Percentiles rank a stretch among this genome's conserved stretches.
Evolutionary conservation across 192 early-diverging fungal species (phyloP).

Genomic region (Coemansia erecta): DNA sequence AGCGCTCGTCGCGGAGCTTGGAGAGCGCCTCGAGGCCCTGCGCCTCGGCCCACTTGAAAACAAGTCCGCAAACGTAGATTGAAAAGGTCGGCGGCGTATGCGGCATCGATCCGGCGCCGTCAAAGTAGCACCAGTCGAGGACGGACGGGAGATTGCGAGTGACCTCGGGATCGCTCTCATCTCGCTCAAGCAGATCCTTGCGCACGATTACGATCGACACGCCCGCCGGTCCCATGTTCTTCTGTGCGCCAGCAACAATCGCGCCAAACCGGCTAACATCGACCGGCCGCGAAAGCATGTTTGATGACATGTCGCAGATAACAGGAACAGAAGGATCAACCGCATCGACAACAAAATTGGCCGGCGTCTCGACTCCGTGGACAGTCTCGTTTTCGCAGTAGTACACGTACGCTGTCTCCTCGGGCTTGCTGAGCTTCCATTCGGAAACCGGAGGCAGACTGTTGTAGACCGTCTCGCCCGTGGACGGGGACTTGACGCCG

Average conservation of each 20-base stretch:
- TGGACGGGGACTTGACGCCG: slow-evolving; percentile 59
- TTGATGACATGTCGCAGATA: slow-evolving; percentile 90
- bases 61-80: slow-evolving; percentile 86
- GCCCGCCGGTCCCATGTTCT: slow-evolving; percentile 92
- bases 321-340: slow-evolving; percentile 65
- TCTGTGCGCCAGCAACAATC: slow-evolving; percentile 96
- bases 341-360: slow-evolving; percentile 36
- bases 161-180: slow-evolving; percentile 39
- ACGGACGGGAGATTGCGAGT: slow-evolving; percentile 66
- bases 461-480: slow-evolving; percentile 46
- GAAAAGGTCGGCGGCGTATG: slow-evolving; percentile 96
- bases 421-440: slow-evolving; percentile 67
- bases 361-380: slow-evolving; percentile 85
- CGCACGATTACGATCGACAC: slow-evolving; percentile 91
- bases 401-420: slow-evolving; percentile 83
- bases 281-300: slow-evolving; percentile 74
- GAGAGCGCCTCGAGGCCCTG: slow-evolving; percentile 65
- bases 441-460: slow-evolving; percentile 57
- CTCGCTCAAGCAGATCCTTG: slow-evolving; percentile 76
- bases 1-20: slow-evolving; percentile 68
- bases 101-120: slow-evolving; percentile 82
- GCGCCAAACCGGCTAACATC: slow-evolving; percentile 81
- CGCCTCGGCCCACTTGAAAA: slow-evolving; percentile 79
- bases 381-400: slow-evolving; percentile 99
- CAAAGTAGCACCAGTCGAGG: slow-evolving; percentile 84